These are phyloP conservation scores for Solanum hybrid DNA, from an alignment of 305 asterid genomes.

Conservation along the genomic window DNA sequence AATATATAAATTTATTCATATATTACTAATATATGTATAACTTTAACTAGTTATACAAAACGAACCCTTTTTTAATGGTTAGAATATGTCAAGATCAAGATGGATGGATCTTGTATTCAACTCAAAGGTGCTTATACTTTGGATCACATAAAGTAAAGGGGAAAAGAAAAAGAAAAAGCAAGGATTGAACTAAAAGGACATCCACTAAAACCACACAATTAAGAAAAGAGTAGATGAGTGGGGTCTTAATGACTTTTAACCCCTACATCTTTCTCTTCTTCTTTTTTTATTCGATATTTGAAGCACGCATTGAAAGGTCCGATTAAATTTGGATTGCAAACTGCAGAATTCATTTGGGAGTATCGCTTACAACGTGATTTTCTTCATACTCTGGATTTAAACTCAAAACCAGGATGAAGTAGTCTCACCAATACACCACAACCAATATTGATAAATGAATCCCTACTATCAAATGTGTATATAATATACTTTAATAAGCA, in stretches of 20 bases:
- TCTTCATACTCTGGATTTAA: too few species aligned
- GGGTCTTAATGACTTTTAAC: slow-evolving; percentile 25
- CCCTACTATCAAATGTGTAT: slow-evolving; percentile 42
- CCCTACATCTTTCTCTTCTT: slow-evolving; percentile 17
- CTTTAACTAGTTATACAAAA: neutral
- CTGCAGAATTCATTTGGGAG: fast-evolving
- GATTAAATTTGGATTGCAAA: too few species aligned
- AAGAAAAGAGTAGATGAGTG: slow-evolving; percentile 13
- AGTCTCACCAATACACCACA: too few species aligned
- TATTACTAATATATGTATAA: too few species aligned
- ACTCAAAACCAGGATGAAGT: fast-evolving
- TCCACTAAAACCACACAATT: slow-evolving; percentile 8
- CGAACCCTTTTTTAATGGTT: neutral
- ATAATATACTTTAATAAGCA: slow-evolving; percentile 1
- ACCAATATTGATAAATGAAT: slow-evolving; percentile 10
- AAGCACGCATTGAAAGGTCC: too few species aligned
- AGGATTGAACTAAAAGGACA: neutral
- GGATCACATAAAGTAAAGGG: neutral
- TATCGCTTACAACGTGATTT: too few species aligned
- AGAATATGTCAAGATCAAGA: neutral
- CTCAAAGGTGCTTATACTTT: neutral
- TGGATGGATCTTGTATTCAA: neutral
- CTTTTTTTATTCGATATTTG: fast-evolving
- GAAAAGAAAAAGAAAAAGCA: neutral
- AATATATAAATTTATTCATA: too few species aligned